These are phyloP conservation scores for Entomortierella parvispora DNA, from an alignment of 192 early-diverging fungal genomes.

Conservation along the genomic window DNA sequence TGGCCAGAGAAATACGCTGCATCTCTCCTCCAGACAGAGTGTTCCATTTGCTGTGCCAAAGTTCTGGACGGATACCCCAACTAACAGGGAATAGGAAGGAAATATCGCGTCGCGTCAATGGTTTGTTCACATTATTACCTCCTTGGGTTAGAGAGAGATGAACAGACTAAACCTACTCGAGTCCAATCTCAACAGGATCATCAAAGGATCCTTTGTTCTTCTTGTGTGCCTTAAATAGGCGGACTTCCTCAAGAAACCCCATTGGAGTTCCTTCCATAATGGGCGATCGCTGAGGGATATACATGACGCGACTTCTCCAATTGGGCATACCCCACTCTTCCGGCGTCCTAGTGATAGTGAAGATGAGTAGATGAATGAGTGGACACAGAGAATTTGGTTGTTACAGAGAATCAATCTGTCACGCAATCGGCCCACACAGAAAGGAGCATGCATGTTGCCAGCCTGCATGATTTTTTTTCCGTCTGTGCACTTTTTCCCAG, in stretches of 20 bases:
- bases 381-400: neutral
- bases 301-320: slow-evolving; percentile 84
- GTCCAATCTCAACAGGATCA: slow-evolving; percentile 65
- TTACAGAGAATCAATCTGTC: neutral
- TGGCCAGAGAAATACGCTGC: slow-evolving; percentile 83
- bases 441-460: too few relatives aligned
- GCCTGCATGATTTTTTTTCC: neutral
- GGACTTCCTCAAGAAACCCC: slow-evolving; percentile 71
- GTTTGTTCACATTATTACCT: slow-evolving; percentile 24
- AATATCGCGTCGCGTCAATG: slow-evolving; percentile 54
- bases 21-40: slow-evolving; percentile 88
- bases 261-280: slow-evolving; percentile 77
- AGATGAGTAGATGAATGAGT: neutral
- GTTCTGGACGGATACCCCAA: slow-evolving; percentile 75
- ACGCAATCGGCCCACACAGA: too few relatives aligned
- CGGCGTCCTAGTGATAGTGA: slow-evolving; percentile 36
- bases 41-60: slow-evolving; percentile 82
- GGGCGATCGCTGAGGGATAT: slow-evolving; percentile 85
- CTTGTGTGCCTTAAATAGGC: slow-evolving; percentile 60
- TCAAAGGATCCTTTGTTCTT: slow-evolving; percentile 44
- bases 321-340: slow-evolving; percentile 68
- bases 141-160: neutral
- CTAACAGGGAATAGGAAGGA: too few relatives aligned
- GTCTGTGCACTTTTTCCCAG: neutral
- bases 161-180: slow-evolving; percentile 10